Evolutionary conservation across 176 grass and related monocot species (phyloP).

Genomic region (Coix lacrymajobi): DNA sequence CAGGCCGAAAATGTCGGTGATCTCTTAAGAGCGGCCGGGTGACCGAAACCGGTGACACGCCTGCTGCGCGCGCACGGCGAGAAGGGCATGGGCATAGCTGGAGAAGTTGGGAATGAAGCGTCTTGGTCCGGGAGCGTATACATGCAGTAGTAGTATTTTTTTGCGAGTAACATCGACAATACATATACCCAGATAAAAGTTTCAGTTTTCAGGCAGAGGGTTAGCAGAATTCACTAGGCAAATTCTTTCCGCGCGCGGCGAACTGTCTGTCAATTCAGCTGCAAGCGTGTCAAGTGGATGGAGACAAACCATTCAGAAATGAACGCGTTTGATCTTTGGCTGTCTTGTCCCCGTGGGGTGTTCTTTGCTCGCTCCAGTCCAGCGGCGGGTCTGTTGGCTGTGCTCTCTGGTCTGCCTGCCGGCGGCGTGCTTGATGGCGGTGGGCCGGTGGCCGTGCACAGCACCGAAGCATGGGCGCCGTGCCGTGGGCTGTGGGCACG

Average conservation of each 20-base stretch:
- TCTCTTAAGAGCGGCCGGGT: constrained; percentile 1
- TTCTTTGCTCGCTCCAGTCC: background rate
- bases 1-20: constrained; percentile 12
- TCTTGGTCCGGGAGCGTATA: constrained; percentile 60
- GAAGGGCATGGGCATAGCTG: background rate
- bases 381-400: background rate
- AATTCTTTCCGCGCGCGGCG: constrained; percentile 23
- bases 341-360: background rate
- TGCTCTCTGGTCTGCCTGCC: background rate
- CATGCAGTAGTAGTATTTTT: constrained; percentile 22
- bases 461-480: background rate
- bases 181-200: constrained; percentile 17
- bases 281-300: background rate
- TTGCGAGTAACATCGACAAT: background rate
- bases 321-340: background rate
- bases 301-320: background rate
- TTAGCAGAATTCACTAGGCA: background rate
- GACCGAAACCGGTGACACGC: background rate
- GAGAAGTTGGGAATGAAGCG: constrained; percentile 55
- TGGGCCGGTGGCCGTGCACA: background rate
- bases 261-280: background rate
- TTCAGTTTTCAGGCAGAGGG: constrained; percentile 21
- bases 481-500: too few relatives aligned
- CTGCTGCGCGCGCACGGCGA: background rate
- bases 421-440: background rate